phyloP scores from a whole-genome alignment of 1,139 yeast species.

The Protomyces inouyei region DNA sequence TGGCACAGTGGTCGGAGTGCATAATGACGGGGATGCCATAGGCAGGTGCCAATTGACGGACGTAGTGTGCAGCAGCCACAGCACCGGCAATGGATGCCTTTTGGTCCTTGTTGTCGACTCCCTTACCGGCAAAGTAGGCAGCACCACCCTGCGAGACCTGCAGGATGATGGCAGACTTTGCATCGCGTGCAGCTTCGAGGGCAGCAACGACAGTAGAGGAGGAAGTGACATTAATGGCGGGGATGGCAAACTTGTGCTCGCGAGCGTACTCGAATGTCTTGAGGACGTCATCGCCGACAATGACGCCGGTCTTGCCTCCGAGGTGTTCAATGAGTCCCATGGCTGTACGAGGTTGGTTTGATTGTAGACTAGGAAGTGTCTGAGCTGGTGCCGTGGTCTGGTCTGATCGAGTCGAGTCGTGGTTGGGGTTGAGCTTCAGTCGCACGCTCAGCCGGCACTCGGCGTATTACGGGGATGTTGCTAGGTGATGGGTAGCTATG shows the following conservation, averaged over 20 bases:
- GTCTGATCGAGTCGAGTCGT: not conserved
- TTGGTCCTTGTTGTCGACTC: conserved; percentile 90
- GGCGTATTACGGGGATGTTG: not conserved
- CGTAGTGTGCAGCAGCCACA: conserved; percentile 96
- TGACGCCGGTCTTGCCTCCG: conserved; percentile 59
- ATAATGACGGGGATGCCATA: conserved; percentile 95
- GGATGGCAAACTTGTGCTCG: conserved; percentile 90
- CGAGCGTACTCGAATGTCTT: conserved; percentile 86
- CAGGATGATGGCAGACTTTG: conserved; percentile 89
- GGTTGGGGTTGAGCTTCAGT: not conserved
- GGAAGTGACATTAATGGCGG: conserved; percentile 90
- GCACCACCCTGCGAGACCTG: conserved; percentile 99
- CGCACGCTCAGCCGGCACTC: not conserved
- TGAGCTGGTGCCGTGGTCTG: not conserved
- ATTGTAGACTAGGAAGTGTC: not conserved
- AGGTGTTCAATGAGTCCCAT: conserved; percentile 26
- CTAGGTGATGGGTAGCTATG: not conserved
- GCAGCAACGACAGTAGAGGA: conserved; percentile 97
- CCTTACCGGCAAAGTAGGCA: conserved; percentile 78
- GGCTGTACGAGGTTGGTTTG: not conserved
- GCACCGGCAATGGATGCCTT: conserved; percentile 92
- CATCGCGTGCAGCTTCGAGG: conserved; percentile 97
- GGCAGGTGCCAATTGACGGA: conserved; percentile 91
- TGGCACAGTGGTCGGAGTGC: conserved; percentile 99
- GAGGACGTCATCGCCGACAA: conserved; percentile 96